Base-by-base conservation (phyloP, 2,329 filamentous ascomycete genomes). In the Phoma sp. region DNA sequence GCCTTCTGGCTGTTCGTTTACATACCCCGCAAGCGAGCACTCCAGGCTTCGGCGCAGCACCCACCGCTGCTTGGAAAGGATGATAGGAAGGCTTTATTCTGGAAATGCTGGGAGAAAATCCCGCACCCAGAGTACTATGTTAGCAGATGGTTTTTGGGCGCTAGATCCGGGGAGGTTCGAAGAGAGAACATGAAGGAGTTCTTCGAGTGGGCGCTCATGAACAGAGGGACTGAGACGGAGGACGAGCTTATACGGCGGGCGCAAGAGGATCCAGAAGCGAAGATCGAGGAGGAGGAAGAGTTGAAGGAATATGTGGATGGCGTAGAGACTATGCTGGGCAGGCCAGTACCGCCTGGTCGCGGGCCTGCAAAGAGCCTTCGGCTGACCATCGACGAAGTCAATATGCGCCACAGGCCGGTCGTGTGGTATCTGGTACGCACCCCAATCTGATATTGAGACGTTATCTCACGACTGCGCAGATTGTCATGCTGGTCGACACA, bases 171-270 rank as follows among this genome's bases (percentile, higher is more conserved):
- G 15, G 84, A 87, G 28, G 84, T 91, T 48, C 78, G 81, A 37
- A 77, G 82, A n/a, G 86, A 90, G n/a, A 89, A 91, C 63, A 73
- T 90, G 46, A 81, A 80, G 60, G 85, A 89, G 57, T 90, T 89
- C 61, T 71, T 89, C 18, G 77, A 83, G 7, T 91, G 88, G 88
- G 87, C 84, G 1, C 85, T 91, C 64, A 84, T 88, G 54, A 85
- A 87, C 57, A 75, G 76, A 9, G 77, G 74, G 9, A 74, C 79
- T 4, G 68, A 71, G 40, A 73, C 76, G 21, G 63, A 64, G 15
- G 62, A 62, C 3, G 56, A 61, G 49, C 49, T 61, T 32, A 53
- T 32, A 11, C 50, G 56, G 34, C 32, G 53, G 11, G 52, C 47
- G 17, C 61, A 64, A 30, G 56, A 53, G 14, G 52, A 58, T 10